These are phyloP conservation scores for Quercus variabilis DNA, from an alignment of 306 rosid species.

Conservation along the genomic window DNA sequence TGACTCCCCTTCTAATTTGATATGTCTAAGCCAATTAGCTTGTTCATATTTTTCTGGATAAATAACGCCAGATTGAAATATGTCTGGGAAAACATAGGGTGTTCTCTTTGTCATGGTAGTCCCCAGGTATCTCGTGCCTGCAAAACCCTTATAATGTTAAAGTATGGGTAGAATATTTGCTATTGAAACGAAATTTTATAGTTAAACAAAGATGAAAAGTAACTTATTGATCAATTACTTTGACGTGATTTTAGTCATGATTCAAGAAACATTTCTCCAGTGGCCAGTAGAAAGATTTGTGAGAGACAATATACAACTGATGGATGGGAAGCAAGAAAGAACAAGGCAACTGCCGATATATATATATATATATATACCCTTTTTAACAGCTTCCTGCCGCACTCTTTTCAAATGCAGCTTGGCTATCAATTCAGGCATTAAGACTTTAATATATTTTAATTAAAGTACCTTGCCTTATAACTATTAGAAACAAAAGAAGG, in stretches of 20 bases:
- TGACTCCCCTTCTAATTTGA: slow-evolving; percentile 54
- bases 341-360: neutral
- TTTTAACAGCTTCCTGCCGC: neutral
- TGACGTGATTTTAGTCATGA: neutral
- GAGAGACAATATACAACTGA: neutral
- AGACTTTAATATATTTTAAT: neutral
- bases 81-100: slow-evolving; percentile 46
- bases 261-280: neutral
- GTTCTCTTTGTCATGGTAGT: slow-evolving; percentile 42
- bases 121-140: slow-evolving; percentile 41
- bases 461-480: neutral
- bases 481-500: neutral
- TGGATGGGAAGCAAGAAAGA: neutral
- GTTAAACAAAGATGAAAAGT: neutral
- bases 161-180: neutral
- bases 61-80: slow-evolving; percentile 42
- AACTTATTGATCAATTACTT: neutral
- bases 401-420: too few species aligned
- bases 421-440: neutral
- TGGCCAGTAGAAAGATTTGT: neutral
- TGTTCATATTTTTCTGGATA: slow-evolving; percentile 43
- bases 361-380: neutral
- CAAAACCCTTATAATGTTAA: slow-evolving; percentile 17
- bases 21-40: slow-evolving; percentile 28
- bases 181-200: neutral